Evolutionary conservation across 1,139 yeast genomes (phyloP), one percentile per base, ranked within the genome.

Genomic region (Hansenula sp.): DNA sequence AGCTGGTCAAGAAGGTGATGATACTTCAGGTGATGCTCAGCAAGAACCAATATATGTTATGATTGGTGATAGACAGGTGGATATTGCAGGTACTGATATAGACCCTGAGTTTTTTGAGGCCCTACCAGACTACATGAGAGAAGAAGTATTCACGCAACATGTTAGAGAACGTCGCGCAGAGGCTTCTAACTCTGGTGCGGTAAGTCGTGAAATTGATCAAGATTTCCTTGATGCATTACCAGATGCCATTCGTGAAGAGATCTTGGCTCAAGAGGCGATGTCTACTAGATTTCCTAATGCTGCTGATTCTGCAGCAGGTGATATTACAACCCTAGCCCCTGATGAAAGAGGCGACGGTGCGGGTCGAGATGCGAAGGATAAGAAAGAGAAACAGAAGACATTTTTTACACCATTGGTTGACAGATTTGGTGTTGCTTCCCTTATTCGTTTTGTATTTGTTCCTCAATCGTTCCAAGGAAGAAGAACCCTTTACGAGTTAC

Each of bases 91-190:
- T 0, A 82, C 96, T 4, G 97, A 88, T 43, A 88, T 90, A 44
- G 97, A 90, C 61, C 95, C 95, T 0, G 94, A 85, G 52, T 90
- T 89, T 57, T 71, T 90, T 48, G 86, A 83, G 51, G 97, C 96
- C 0, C 69, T 90, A 29, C 97, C 97, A 0, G 96, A 86, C 37
- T 95, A 87, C 40, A 85, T 90, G 85, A 71, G 96, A 39, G 95
- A 89, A 50, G 97, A 90, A 55, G 97, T 89, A 0, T 79, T 88
- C 55, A 79, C 94, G 0, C 95, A 89, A 52, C 96, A 89, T 57
- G 69, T 89, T 6, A 69, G 92, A 34, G 95, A 88, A 45, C 69
- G 68, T 71, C 51, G 82, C 66, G 66, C 70, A 4, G 64, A 61
- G 45, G 64, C 69, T 3, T 41, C 48, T 7, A 79, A 81, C 4